A percentile compares a stretch with the other conserved stretches of the same genome.
Evolutionary conservation across 768 basidiomycete genomes (phyloP).

Genomic region (Antrodiella citrinella): DNA sequence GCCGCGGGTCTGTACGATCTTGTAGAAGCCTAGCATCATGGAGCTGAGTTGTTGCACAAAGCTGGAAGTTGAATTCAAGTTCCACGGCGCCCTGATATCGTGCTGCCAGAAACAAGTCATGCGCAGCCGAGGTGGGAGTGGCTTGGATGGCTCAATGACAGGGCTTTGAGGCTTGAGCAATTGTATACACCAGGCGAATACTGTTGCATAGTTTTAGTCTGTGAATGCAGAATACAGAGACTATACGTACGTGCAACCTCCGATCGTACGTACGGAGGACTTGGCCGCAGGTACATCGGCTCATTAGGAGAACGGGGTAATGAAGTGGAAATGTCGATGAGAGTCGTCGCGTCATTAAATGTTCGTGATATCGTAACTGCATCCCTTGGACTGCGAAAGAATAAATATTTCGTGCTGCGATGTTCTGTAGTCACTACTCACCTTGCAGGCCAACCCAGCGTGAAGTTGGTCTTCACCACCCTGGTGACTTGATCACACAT

Average conservation of each 20-base stretch:
- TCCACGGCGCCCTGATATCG: conserved; percentile 84
- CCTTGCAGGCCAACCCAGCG: conserved; percentile 96
- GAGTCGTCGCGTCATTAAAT: conserved; percentile 69
- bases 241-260: conserved; percentile 57
- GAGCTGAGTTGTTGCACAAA: conserved; percentile 78
- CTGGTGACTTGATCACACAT: conserved; percentile 80
- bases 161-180: conserved; percentile 31
- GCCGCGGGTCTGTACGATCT: conserved; percentile 72
- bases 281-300: conserved; percentile 83
- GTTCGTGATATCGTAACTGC: conserved; percentile 89
- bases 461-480: conserved; percentile 85
- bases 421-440: conserved; percentile 29
- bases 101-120: conserved; percentile 96
- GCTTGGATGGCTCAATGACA: conserved; percentile 14
- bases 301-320: conserved; percentile 86
- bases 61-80: conserved; percentile 55
- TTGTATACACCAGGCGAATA: conserved; percentile 95
- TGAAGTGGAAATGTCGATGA: conserved; percentile 91
- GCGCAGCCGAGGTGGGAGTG: conserved; percentile 39
- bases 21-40: conserved; percentile 74
- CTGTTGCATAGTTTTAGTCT: conserved; percentile 25
- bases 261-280: conserved; percentile 89
- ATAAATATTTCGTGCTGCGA: conserved; percentile 8
- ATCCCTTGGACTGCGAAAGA: conserved; percentile 70
- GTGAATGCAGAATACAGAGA: conserved; percentile 6